Percentiles rank a stretch among this genome's conserved stretches.
phyloP scores from a whole-genome alignment of 2,329 filamentous ascomycete genomes.

The Chaetomium globosum region DNA sequence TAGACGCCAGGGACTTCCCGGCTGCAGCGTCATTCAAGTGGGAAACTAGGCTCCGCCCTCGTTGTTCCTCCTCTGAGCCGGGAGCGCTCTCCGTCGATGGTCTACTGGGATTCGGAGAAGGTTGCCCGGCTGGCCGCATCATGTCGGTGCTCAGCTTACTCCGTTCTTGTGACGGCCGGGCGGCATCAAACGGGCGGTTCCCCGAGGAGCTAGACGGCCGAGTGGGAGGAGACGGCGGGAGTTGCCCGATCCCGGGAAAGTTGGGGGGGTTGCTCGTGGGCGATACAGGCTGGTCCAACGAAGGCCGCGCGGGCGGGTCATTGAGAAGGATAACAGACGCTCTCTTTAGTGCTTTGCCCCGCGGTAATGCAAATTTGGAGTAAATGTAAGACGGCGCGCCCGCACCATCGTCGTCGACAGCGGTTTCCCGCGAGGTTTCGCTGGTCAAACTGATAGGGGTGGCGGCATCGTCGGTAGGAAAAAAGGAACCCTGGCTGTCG shows the following conservation, averaged over 20 bases:
- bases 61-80: slow-evolving; percentile 53
- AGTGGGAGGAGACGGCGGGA: slow-evolving; percentile 64
- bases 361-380: slow-evolving; percentile 79
- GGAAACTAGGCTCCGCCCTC: slow-evolving; percentile 51
- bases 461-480: slow-evolving; percentile 62
- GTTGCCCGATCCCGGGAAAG: slow-evolving; percentile 47
- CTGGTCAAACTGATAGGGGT: slow-evolving; percentile 74
- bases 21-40: slow-evolving; percentile 46
- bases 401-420: slow-evolving; percentile 50
- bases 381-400: slow-evolving; percentile 79
- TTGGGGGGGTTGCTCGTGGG: slow-evolving; percentile 50
- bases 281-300: slow-evolving; percentile 61
- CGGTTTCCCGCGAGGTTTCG: slow-evolving; percentile 64
- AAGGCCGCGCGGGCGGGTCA: slow-evolving; percentile 56
- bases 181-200: slow-evolving; percentile 43
- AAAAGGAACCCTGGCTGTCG: slow-evolving; percentile 68
- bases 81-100: slow-evolving; percentile 51
- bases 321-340: slow-evolving; percentile 63
- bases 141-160: slow-evolving; percentile 56
- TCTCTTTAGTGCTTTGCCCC: slow-evolving; percentile 77
- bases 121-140: slow-evolving; percentile 45
- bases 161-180: slow-evolving; percentile 54
- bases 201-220: slow-evolving; percentile 61
- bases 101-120: slow-evolving; percentile 50
- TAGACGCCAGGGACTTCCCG: slow-evolving; percentile 52